Percentiles rank a stretch among this genome's conserved stretches.
Evolutionary conservation across 805 yeast genomes (phyloP).

Genomic region (Wickerhamiella sorbophila): DNA sequence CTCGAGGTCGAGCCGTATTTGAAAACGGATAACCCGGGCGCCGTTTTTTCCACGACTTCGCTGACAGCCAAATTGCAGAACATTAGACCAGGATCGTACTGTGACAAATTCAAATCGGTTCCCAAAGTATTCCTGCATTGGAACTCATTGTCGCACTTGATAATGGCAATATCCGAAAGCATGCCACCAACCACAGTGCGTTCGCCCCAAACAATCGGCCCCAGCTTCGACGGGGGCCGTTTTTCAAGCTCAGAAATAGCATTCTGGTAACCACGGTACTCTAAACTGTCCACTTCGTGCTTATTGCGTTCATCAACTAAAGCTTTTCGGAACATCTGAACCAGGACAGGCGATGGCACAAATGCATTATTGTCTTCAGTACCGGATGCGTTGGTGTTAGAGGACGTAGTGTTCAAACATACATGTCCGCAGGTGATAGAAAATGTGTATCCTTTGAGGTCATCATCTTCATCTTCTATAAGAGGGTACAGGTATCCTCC

Average conservation of each 20-base stretch:
- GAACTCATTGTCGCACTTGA: constrained; percentile 44
- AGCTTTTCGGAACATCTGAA: constrained; percentile 58
- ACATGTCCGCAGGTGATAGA: constrained; percentile 93
- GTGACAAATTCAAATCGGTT: constrained; percentile 58
- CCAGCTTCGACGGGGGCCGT: constrained; percentile 34
- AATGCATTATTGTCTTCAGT: constrained; percentile 45
- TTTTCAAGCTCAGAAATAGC: constrained; percentile 41
- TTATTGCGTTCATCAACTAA: constrained; percentile 46
- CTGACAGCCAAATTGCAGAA: constrained; percentile 67
- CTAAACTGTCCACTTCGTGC: constrained; percentile 36
- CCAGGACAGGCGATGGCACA: constrained; percentile 69
- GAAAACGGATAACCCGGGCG: constrained; percentile 51
- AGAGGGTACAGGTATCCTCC: constrained; percentile 83
- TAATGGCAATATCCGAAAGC: constrained; percentile 74
- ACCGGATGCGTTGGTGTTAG: constrained; percentile 21
- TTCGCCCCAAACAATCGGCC: constrained; percentile 91
- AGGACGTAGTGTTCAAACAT: constrained; percentile 36
- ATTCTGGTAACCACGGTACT: constrained; percentile 47
- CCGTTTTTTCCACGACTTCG: constrained; percentile 31
- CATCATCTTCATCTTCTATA: constrained; percentile 35
- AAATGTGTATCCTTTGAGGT: constrained; percentile 55
- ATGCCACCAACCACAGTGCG: constrained; percentile 48
- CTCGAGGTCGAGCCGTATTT: constrained; percentile 83
- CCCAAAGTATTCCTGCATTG: constrained; percentile 56
- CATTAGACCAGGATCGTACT: constrained; percentile 65